Percentiles rank a stretch among this genome's conserved stretches.
phyloP scores from a whole-genome alignment of 331 rosid genomes.

The Rhamnella rubrinervis region DNA sequence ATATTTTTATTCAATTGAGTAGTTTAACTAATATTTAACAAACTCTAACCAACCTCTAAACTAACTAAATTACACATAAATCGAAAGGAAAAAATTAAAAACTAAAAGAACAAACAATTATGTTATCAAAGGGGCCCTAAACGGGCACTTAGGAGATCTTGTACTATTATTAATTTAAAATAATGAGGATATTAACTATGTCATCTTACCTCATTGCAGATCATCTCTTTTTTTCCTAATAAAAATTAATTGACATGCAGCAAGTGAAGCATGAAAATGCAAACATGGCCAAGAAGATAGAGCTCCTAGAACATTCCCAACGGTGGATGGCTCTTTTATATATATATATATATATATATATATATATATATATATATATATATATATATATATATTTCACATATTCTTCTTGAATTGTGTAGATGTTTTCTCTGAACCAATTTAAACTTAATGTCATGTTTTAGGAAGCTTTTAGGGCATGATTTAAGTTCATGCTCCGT shows the following conservation, averaged over 20 bases:
- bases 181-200: background rate
- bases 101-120: too few relatives aligned
- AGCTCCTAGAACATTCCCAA: slow-evolving; percentile 42
- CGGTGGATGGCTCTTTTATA: slow-evolving; percentile 36
- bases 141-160: too few relatives aligned
- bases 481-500: slow-evolving; percentile 42
- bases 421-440: background rate
- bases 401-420: background rate
- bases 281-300: slow-evolving; percentile 41
- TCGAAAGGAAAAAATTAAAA: too few relatives aligned
- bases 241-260: slow-evolving; percentile 20
- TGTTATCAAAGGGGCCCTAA: too few relatives aligned
- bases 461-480: slow-evolving; percentile 62
- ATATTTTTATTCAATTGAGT: too few relatives aligned
- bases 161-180: background rate
- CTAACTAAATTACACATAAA: too few relatives aligned
- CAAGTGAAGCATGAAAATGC: slow-evolving; percentile 41
- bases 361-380: too few relatives aligned
- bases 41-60: too few relatives aligned
- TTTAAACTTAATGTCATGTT: background rate
- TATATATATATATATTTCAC: background rate
- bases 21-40: too few relatives aligned
- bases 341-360: too few relatives aligned
- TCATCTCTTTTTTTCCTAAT: background rate
- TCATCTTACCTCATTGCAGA: background rate